These are phyloP conservation scores for Hypoxylon sp. DNA, from an alignment of 2,329 filamentous ascomycete species.

Conservation along the genomic window DNA sequence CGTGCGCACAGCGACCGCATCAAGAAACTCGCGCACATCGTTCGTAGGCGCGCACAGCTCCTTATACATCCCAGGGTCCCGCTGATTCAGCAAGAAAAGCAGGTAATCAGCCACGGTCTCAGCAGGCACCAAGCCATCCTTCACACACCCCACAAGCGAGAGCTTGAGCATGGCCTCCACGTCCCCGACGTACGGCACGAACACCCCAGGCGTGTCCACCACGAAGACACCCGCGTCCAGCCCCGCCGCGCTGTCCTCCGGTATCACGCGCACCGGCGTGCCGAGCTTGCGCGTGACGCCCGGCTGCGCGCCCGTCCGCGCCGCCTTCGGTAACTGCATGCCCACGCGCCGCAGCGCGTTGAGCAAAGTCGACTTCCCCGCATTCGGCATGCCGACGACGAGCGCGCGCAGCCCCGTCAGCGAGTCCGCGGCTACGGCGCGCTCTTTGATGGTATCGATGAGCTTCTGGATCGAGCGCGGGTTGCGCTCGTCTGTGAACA, in stretches of 20 bases:
- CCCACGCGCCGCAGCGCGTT: slow-evolving; percentile 84
- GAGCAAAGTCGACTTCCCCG: slow-evolving; percentile 94
- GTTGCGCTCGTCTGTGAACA: slow-evolving; percentile 63
- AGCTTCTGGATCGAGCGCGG: slow-evolving; percentile 57
- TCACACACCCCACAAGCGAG: slow-evolving; percentile 90
- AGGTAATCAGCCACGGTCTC: slow-evolving; percentile 90
- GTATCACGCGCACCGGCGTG: slow-evolving; percentile 82
- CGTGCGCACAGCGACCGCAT: slow-evolving; percentile 78
- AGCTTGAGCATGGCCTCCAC: slow-evolving; percentile 94
- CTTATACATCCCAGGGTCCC: slow-evolving; percentile 73
- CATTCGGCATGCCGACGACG: slow-evolving; percentile 97
- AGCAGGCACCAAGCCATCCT: slow-evolving; percentile 85
- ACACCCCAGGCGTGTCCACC: slow-evolving; percentile 94
- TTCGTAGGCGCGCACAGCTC: slow-evolving; percentile 82
- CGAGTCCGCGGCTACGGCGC: slow-evolving; percentile 66
- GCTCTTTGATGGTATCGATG: slow-evolving; percentile 65
- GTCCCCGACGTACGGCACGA: slow-evolving; percentile 90
- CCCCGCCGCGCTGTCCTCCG: slow-evolving; percentile 49
- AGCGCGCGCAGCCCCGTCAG: slow-evolving; percentile 88
- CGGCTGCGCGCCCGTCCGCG: slow-evolving; percentile 86
- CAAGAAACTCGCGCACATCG: slow-evolving; percentile 81
- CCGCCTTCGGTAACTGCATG: slow-evolving; percentile 74
- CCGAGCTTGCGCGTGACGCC: slow-evolving; percentile 90
- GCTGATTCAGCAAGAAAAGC: slow-evolving; percentile 84
- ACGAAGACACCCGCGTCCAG: slow-evolving; percentile 80